Evolutionary conservation across 1,284 basidiomycete genomes (phyloP), one percentile per base, ranked within the genome.

Genomic region (Papiliotrema laurentii): DNA sequence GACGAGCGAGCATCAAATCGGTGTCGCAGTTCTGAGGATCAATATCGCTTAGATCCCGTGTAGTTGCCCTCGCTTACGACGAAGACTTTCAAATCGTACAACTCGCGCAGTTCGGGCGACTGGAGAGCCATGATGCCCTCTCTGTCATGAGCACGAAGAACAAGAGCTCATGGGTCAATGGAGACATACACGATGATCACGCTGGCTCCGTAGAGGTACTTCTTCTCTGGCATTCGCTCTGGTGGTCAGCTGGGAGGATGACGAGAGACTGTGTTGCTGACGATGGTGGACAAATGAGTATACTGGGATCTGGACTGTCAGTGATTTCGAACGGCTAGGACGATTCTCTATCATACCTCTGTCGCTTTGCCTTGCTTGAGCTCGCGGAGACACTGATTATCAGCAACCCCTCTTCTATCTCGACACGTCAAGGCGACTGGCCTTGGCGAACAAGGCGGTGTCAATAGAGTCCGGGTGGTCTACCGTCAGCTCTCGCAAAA

Each of bases 401-500:
- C 19, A 43, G n/a, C 30, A 25, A 11, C 14, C 41, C 38, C 19
- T 13, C 3, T n/a, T 26, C 10, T 22, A 18, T 7, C 34, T 28
- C 16, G 9, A 26, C 26, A 16, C 18, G 3, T 11, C 30, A 24
- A 22, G 11, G 14, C 16, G 41, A 31, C 51, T 24, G 24, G 90
- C 89, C 51, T 82, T 73, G 43, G 85, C 83, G 63, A 97, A 92
- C 61, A 90, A 76, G 2, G 84, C 81, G 80, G 89, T 88, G 71
- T 97, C 94, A 49, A 97, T 87, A 1, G 93, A 85, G 70, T 89
- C 82, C 4, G 94, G 94, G 63, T 92, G 89, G 66, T 97, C 94
- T 71, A 38, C 19, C 4, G 28, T 25, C 16, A 35, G 35, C 25
- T 2, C 24, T 22, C 11, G 11, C n/a, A n/a, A n/a, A n/a, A n/a